phyloP scores from a whole-genome alignment of 2,329 filamentous ascomycete genomes.

The Cryphonectria radicalis region DNA sequence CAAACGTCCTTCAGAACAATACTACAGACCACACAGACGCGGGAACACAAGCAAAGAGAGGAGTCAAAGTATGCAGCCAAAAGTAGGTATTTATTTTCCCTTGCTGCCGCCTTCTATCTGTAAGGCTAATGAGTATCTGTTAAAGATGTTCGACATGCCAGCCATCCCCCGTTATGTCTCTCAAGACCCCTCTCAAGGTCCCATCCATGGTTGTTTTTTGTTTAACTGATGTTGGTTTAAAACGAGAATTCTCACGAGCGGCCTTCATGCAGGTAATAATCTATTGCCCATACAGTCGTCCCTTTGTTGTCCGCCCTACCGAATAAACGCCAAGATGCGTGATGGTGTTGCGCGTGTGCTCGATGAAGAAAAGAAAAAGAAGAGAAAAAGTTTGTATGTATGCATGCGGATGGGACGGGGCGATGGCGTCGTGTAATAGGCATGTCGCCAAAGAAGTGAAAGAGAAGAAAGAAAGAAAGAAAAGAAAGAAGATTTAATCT shows the following conservation, averaged over 20 bases:
- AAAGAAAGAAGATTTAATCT: neutral
- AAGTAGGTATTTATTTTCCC: neutral
- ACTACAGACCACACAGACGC: neutral
- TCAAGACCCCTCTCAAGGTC: neutral
- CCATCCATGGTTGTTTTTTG: constrained; percentile 11
- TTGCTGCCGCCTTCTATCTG: neutral
- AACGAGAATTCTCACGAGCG: constrained; percentile 22
- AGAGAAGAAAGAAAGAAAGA: no score
- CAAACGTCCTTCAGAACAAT: no score
- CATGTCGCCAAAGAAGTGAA: constrained; percentile 22
- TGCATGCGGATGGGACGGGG: constrained; percentile 9
- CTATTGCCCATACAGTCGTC: neutral
- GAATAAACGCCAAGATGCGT: neutral
- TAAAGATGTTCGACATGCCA: constrained; percentile 22
- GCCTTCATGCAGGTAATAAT: neutral
- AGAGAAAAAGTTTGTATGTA: constrained; percentile 18
- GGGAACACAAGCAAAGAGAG: neutral
- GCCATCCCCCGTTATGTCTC: constrained; percentile 7
- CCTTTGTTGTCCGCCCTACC: neutral
- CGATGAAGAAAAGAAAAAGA: constrained; percentile 12
- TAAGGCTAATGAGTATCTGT: constrained; percentile 8
- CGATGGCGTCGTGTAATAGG: constrained; percentile 7
- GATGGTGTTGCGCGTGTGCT: constrained; percentile 2
- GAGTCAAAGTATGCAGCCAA: neutral
- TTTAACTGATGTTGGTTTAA: constrained; percentile 7